Evolutionary conservation across 192 early-diverging fungal species (phyloP), one percentile per base, ranked within the genome.

Genomic region (Backusella morwellensis): DNA sequence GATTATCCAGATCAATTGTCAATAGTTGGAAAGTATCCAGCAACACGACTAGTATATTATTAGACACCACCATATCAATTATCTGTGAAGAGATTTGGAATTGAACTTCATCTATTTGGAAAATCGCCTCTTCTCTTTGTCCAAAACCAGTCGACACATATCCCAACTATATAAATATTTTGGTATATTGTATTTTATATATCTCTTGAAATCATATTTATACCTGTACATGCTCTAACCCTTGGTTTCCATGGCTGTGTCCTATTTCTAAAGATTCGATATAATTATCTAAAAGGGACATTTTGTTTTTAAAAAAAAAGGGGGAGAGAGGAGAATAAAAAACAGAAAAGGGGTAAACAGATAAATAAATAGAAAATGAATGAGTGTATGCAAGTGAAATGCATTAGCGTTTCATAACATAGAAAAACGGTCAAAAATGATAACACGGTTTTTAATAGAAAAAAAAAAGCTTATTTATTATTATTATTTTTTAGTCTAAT

Each of bases 1-100:
- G 87, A 73, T 95, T 90, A 35, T 94, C 94, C 19, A 99, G 85
- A 79, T 97, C 94, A 81, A 99, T 98, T 68, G 96, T 90, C 41
- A 97, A 82, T 3, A 97, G 83, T 74, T 86, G 86, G 77, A 89
- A 89, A 1, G 87, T 88, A 50, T 95, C 92, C 78, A 96, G 87
- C 8, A 92, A 92, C 68, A 98, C 86, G 12, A 94, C 87, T 35
- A 98, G 85, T n/a, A 94, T 88, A 80, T 97, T 94, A 84, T 94
- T 96, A 59, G 94, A 88, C 12, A 97, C 95, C 0, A 87, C 90
- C 79, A 95, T 82, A 23, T 91, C 88, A 6, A 91, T 85, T 11
- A 98, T 84, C 34, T 85, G 79, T 21, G 89, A 91, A 11, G 96
- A 92, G 72, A 97, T 92, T 67, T 91, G 90, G 72, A 97, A 97